A percentile compares a stretch with the other conserved stretches of the same genome.
phyloP scores from a whole-genome alignment of 768 basidiomycete genomes.

The Rubroboletus pulcherrimus region DNA sequence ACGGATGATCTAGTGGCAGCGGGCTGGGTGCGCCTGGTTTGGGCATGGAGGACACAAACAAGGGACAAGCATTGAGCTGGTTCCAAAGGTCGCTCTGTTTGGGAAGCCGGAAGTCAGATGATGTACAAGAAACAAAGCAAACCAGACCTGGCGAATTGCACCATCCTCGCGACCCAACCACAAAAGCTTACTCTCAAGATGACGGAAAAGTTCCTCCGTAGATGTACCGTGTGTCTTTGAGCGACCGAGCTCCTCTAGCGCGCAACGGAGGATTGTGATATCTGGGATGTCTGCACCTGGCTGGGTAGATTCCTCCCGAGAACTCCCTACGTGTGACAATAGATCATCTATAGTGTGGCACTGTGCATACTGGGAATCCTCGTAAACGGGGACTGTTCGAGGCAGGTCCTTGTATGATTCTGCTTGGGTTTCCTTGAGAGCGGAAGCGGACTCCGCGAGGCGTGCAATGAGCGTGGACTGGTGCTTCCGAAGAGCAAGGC shows the following conservation, averaged over 20 bases:
- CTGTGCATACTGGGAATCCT: constrained; percentile 40
- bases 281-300: constrained; percentile 37
- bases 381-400: constrained; percentile 46
- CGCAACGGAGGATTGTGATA: constrained; percentile 61
- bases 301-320: constrained; percentile 12
- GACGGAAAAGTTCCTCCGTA: constrained; percentile 56
- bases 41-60: constrained; percentile 43
- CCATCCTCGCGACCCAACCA: constrained; percentile 57
- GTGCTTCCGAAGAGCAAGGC: constrained; percentile 57
- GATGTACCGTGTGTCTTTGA: constrained; percentile 40
- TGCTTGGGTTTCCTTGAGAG: constrained; percentile 52
- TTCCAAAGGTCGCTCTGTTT: constrained; percentile 56
- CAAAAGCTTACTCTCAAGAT: constrained; percentile 54
- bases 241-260: constrained; percentile 46
- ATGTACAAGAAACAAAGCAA: not conserved
- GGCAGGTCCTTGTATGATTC: constrained; percentile 59
- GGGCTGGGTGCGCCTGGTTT: constrained; percentile 1
- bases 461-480: constrained; percentile 53
- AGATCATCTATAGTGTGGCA: constrained; percentile 46
- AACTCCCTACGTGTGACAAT: constrained; percentile 13
- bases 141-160: constrained; percentile 49
- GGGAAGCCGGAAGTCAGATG: not conserved
- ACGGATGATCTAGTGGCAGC: constrained; percentile 15
- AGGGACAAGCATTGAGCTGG: constrained; percentile 45
- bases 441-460: constrained; percentile 52